These are phyloP conservation scores for Cryptococcus depauperatus DNA, from an alignment of 1,284 basidiomycete species.

Conservation along the genomic window DNA sequence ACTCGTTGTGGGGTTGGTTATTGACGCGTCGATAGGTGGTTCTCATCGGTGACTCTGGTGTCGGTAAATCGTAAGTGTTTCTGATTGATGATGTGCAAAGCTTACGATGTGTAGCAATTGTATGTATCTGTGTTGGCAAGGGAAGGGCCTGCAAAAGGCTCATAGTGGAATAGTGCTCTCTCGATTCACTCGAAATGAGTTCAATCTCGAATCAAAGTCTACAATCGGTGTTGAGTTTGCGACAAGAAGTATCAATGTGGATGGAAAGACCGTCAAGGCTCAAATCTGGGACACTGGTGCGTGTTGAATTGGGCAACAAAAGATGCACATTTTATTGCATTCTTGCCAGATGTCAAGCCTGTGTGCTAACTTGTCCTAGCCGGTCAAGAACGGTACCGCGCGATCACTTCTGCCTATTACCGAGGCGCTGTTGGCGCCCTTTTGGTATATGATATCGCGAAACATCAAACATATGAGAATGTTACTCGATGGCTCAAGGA, in stretches of 20 bases:
- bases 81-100: neutral
- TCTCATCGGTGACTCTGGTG: constrained; percentile 96
- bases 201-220: constrained; percentile 97
- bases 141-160: too few species aligned
- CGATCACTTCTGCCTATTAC: constrained; percentile 98
- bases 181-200: constrained; percentile 98
- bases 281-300: constrained; percentile 99
- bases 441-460: constrained; percentile 87
- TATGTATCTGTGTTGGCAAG: constrained; percentile 36
- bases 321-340: neutral
- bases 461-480: constrained; percentile 92
- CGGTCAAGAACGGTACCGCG: constrained; percentile 96
- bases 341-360: neutral
- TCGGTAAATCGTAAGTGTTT: constrained; percentile 72
- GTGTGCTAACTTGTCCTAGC: constrained; percentile 49
- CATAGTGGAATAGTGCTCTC: constrained; percentile 48
- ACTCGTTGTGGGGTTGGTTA: too few species aligned
- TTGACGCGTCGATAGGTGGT: constrained; percentile 86
- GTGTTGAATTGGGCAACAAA: constrained; percentile 22
- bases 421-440: constrained; percentile 92
- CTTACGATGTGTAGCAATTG: constrained; percentile 37
- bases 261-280: constrained; percentile 95
- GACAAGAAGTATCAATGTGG: constrained; percentile 87
- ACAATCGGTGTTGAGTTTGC: constrained; percentile 99
- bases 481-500: constrained; percentile 98